These are phyloP conservation scores for Penstemon barbatus DNA, from an alignment of 257 asterid genomes.

Conservation along the genomic window DNA sequence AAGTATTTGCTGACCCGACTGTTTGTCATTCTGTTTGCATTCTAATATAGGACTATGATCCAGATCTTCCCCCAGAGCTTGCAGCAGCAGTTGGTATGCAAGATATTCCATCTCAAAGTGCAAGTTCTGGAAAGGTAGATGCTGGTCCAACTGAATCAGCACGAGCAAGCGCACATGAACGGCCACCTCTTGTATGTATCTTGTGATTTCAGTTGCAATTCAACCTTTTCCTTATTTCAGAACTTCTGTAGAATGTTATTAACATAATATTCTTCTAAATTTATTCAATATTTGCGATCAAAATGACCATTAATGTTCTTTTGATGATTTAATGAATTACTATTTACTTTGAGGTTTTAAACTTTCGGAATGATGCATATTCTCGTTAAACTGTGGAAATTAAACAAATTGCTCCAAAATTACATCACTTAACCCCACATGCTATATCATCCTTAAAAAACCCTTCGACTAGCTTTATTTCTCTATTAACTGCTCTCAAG, in stretches of 20 bases:
- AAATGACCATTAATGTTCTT: not conserved
- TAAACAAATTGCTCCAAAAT: slow-evolving; percentile 21
- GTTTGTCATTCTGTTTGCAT: slow-evolving; percentile 22
- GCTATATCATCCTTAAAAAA: not conserved
- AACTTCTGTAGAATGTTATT: not conserved
- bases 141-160: slow-evolving; percentile 55
- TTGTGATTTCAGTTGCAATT: not conserved
- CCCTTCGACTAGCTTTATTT: not conserved
- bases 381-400: slow-evolving; percentile 6
- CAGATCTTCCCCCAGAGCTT: slow-evolving; percentile 99
- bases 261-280: slow-evolving; percentile 7
- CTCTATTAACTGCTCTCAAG: slow-evolving; percentile 1
- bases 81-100: slow-evolving; percentile 88
- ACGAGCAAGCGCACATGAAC: slow-evolving; percentile 50
- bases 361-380: not conserved
- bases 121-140: slow-evolving; percentile 55
- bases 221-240: slow-evolving; percentile 11
- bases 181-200: slow-evolving; percentile 62
- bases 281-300: not conserved
- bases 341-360: not conserved
- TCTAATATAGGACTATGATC: slow-evolving; percentile 79
- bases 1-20: not conserved
- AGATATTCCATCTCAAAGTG: slow-evolving; percentile 57
- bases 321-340: not conserved
- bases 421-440: not conserved